phyloP scores from a whole-genome alignment of 2,329 filamentous ascomycete genomes.

The Phoma sp. region DNA sequence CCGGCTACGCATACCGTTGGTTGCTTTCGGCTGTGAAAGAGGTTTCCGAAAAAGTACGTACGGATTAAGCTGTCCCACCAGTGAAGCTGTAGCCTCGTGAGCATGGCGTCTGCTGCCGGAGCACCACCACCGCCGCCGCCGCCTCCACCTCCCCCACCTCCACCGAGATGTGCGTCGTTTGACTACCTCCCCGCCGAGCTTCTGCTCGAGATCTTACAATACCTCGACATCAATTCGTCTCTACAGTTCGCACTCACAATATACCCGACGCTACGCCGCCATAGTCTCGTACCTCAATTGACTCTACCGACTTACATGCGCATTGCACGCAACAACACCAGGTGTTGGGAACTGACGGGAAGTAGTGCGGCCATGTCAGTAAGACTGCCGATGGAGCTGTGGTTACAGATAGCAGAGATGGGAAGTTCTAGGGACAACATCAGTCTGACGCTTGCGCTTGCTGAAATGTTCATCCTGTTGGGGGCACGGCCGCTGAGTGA shows the following conservation, averaged over 20 bases:
- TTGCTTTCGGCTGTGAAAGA: conserved; percentile 30
- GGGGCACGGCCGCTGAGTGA: conserved; percentile 17
- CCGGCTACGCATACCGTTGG: conserved; percentile 50
- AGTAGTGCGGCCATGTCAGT: conserved; percentile 7
- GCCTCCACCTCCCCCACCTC: conserved; percentile 15
- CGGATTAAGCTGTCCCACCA: conserved; percentile 31
- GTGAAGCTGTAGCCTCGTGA: background rate
- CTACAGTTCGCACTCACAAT: conserved; percentile 55
- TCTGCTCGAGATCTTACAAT: conserved; percentile 53
- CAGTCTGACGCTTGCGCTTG: conserved; percentile 45
- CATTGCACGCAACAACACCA: conserved; percentile 23
- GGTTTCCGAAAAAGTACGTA: conserved; percentile 36
- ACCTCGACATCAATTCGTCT: conserved; percentile 49
- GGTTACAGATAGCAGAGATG: conserved; percentile 47
- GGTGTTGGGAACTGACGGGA: background rate
- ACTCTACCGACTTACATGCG: conserved; percentile 31
- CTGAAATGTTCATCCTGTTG: conserved; percentile 23
- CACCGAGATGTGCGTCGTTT: conserved; percentile 35
- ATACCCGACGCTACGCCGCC: conserved; percentile 51
- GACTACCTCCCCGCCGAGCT: conserved; percentile 55
- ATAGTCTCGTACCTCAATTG: conserved; percentile 41
- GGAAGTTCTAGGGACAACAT: conserved; percentile 48
- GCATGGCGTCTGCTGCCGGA: conserved; percentile 33
- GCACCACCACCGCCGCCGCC: conserved; percentile 26
- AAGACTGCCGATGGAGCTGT: conserved; percentile 50